Evolutionary conservation across 441 rosid genomes (phyloP).

Genomic region (Metrosideros polymorpha): DNA sequence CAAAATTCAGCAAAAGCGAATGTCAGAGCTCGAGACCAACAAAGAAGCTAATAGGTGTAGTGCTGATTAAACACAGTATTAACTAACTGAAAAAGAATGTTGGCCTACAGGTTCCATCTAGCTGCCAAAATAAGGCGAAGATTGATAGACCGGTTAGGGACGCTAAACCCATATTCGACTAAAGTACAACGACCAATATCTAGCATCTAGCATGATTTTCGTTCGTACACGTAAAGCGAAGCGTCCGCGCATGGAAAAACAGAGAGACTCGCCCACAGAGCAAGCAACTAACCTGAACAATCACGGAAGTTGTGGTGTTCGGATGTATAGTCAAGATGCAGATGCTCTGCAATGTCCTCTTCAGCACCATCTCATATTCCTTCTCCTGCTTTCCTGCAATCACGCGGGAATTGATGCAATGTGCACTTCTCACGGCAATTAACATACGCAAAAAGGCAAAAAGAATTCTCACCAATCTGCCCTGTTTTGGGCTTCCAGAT

Average conservation of each 20-base stretch:
- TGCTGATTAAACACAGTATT: neutral
- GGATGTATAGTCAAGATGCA: conserved; percentile 70
- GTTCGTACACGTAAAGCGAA: neutral
- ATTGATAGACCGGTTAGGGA: neutral
- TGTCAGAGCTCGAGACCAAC: neutral
- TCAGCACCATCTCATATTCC: conserved; percentile 77
- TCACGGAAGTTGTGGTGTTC: conserved; percentile 75
- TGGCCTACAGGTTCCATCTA: neutral
- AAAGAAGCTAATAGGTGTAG: neutral
- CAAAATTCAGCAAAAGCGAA: neutral
- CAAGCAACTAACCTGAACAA: conserved; percentile 45
- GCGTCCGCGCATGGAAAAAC: neutral
- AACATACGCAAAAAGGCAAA: neutral
- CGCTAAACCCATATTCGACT: neutral
- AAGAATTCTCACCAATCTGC: conserved; percentile 46
- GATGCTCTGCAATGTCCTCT: conserved; percentile 76
- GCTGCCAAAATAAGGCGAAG: neutral
- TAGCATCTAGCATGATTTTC: neutral
- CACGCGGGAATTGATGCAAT: neutral
- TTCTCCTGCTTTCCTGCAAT: conserved; percentile 59
- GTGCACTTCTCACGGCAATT: neutral
- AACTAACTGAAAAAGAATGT: neutral
- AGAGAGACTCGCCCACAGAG: neutral
- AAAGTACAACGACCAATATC: neutral
- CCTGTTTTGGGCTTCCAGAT: conserved; percentile 93